A percentile compares a stretch with the other conserved stretches of the same genome.
Evolutionary conservation across 139 green algal species (phyloP).

Genomic region (Asterochloris erici): DNA sequence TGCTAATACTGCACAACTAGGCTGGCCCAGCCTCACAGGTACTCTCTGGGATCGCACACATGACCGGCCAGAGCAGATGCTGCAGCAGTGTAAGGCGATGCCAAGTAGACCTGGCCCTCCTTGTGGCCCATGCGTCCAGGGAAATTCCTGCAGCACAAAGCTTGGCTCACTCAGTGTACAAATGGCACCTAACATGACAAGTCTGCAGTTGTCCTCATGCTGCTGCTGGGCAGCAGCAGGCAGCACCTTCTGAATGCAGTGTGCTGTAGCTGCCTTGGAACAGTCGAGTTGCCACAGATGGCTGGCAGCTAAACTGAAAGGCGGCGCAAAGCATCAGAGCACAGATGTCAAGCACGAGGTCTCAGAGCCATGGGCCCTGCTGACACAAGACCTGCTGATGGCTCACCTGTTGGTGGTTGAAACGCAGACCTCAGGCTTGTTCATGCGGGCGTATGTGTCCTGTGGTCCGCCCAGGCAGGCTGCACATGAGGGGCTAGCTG

Average conservation of each 20-base stretch:
- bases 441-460: slow-evolving; percentile 96
- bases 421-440: slow-evolving; percentile 91
- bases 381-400: no score
- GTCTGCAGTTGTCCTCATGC: no score
- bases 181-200: no score
- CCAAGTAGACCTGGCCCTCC: slow-evolving; percentile 93
- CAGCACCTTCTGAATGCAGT: background rate
- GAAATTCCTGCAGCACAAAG: slow-evolving; percentile 74
- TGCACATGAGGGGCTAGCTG: slow-evolving; percentile 85
- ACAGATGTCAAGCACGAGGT: no score
- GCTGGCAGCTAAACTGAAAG: no score
- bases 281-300: no score
- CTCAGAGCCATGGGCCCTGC: no score
- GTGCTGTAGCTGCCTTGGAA: background rate
- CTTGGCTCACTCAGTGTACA: no score
- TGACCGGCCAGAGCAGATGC: slow-evolving; percentile 79
- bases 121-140: slow-evolving; percentile 97
- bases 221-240: no score
- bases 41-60: slow-evolving; percentile 88
- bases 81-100: slow-evolving; percentile 89
- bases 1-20: background rate
- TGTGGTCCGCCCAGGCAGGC: slow-evolving; percentile 89
- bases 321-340: no score
- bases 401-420: slow-evolving; percentile 88
- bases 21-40: slow-evolving; percentile 36